Conservation (phyloP, 2,329 filamentous ascomycete species). For the Phialocephala subalpina region DNA sequence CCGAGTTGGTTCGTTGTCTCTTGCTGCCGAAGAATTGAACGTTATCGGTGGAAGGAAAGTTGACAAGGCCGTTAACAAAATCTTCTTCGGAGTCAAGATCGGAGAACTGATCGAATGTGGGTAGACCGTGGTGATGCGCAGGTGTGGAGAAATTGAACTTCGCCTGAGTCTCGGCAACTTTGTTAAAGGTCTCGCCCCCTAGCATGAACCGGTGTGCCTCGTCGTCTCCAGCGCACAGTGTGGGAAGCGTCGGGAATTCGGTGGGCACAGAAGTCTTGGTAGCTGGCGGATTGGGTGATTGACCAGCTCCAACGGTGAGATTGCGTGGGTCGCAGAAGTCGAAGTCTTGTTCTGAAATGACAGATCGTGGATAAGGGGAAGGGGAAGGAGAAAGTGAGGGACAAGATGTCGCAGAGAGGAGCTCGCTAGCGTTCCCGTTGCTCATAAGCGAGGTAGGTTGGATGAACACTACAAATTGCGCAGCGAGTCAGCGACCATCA, state of each 20-base stretch:
- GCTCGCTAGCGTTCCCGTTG: slow-evolving; percentile 68
- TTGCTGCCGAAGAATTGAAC: slow-evolving; percentile 68
- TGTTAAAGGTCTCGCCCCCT: slow-evolving; percentile 59
- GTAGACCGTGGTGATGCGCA: slow-evolving; percentile 65
- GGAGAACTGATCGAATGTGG: slow-evolving; percentile 84
- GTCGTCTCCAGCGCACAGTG: slow-evolving; percentile 68
- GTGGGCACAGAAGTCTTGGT: slow-evolving; percentile 51
- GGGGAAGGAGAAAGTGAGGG: slow-evolving; percentile 89
- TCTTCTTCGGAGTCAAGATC: slow-evolving; percentile 93
- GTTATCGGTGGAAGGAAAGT: slow-evolving; percentile 68
- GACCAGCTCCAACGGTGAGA: slow-evolving; percentile 72
- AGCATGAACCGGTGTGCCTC: slow-evolving; percentile 60
- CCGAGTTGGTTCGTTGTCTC: slow-evolving; percentile 73
- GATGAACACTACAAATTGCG: slow-evolving; percentile 62
- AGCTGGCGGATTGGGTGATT: slow-evolving; percentile 47
- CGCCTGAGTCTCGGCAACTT: slow-evolving; percentile 53
- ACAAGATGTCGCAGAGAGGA: slow-evolving; percentile 76
- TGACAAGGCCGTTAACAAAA: slow-evolving; percentile 77
- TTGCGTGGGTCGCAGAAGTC: slow-evolving; percentile 94
- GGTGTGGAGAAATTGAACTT: slow-evolving; percentile 60
- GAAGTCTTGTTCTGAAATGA: slow-evolving; percentile 72
- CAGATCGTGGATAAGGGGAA: slow-evolving; percentile 76
- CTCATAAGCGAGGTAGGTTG: slow-evolving; percentile 71
- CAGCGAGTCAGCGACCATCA: slow-evolving; percentile 27
- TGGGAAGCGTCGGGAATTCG: slow-evolving; percentile 72